Evolutionary conservation across 2,329 filamentous ascomycete genomes (phyloP).

Genomic region (Ophiostoma ulmi): DNA sequence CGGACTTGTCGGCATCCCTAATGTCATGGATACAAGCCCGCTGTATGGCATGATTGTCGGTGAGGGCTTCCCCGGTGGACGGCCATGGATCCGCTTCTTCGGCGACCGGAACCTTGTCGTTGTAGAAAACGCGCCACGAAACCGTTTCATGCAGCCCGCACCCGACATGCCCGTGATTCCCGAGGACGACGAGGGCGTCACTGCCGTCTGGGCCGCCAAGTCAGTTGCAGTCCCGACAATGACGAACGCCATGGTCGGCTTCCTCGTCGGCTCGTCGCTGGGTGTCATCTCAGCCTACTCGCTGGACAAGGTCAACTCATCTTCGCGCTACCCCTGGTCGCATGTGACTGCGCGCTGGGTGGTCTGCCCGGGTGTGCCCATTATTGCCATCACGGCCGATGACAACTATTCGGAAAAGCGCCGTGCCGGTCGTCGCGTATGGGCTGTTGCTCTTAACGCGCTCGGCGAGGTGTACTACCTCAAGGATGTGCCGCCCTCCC

Average conservation of each 20-base stretch:
- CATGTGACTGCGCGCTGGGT: conserved; percentile 86
- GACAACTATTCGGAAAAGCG: conserved; percentile 72
- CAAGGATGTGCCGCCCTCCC: conserved; percentile 56
- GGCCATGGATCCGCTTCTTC: conserved; percentile 68
- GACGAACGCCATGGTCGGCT: conserved; percentile 73
- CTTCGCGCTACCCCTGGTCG: conserved; percentile 62
- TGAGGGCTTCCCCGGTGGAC: conserved; percentile 79
- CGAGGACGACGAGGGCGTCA: conserved; percentile 64
- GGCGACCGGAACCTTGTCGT: conserved; percentile 74
- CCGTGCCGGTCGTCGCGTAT: conserved; percentile 65
- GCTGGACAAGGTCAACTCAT: conserved; percentile 55
- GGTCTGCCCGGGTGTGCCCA: conserved; percentile 80
- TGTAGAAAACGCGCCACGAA: conserved; percentile 51
- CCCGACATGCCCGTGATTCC: conserved; percentile 73
- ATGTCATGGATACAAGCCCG: conserved; percentile 87
- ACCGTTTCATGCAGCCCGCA: conserved; percentile 56
- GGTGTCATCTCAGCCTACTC: conserved; percentile 80
- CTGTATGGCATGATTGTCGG: conserved; percentile 77
- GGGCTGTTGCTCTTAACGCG: conserved; percentile 91
- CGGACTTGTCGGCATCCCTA: conserved; percentile 60
- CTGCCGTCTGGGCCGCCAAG: conserved; percentile 86
- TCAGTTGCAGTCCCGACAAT: conserved; percentile 63
- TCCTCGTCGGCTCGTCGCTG: conserved; percentile 75
- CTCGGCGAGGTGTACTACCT: conserved; percentile 88
- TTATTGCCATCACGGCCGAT: conserved; percentile 77